Percentiles rank a stretch among this genome's conserved stretches.
Evolutionary conservation across 1,139 yeast species (phyloP).

Genomic region (Kurtzmaniella natalensis): DNA sequence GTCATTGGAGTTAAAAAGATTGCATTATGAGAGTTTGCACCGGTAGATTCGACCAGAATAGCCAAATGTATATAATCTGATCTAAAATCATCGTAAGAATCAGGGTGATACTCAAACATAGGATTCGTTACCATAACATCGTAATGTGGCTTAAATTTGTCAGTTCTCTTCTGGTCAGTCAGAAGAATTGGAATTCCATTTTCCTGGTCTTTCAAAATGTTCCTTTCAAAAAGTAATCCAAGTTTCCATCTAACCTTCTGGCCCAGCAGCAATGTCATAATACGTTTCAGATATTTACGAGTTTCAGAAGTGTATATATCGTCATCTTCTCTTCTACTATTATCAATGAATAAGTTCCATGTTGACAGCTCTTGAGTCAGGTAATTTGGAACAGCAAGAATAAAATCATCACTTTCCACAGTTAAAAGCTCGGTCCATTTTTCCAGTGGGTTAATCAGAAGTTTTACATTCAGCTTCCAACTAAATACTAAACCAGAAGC

Average conservation of each 20-base stretch:
- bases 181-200: constrained; percentile 9
- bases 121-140: constrained; percentile 42
- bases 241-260: constrained; percentile 40
- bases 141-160: constrained; percentile 38
- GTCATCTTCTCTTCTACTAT: constrained; percentile 1
- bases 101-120: constrained; percentile 43
- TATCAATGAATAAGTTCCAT: constrained; percentile 32
- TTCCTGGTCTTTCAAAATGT: constrained; percentile 11
- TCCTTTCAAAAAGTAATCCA: constrained; percentile 41
- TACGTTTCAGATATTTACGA: constrained; percentile 32
- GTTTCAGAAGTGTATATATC: constrained; percentile 20
- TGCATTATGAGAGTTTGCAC: constrained; percentile 54
- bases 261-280: constrained; percentile 35
- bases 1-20: constrained; percentile 73
- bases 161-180: constrained; percentile 31
- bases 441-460: constrained; percentile 53
- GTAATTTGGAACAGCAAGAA: constrained; percentile 63
- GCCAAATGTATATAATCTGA: constrained; percentile 79
- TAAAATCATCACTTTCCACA: constrained; percentile 61
- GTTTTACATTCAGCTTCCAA: constrained; percentile 64
- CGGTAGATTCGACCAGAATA: constrained; percentile 33
- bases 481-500: constrained; percentile 78
- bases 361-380: constrained; percentile 27
- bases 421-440: constrained; percentile 60
- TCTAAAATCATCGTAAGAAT: constrained; percentile 76